Evolutionary conservation across 1,139 yeast species (phyloP).

Genomic region (Suhomyces taliae): DNA sequence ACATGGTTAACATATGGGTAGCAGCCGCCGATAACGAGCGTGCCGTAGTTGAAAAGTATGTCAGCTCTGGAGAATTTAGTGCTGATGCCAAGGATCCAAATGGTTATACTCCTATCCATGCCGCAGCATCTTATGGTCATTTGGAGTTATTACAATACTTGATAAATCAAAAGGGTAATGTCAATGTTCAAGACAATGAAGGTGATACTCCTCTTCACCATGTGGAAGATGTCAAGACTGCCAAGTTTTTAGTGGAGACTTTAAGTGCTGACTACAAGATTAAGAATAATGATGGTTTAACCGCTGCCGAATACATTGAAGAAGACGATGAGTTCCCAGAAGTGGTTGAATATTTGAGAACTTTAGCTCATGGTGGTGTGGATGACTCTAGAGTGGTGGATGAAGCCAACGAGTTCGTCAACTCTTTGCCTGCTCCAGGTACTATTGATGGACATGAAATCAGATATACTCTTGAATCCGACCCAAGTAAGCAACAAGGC

Average conservation of each 20-base stretch:
- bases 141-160: slow-evolving; percentile 61
- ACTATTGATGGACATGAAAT: slow-evolving; percentile 52
- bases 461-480: slow-evolving; percentile 56
- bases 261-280: slow-evolving; percentile 63
- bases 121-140: slow-evolving; percentile 94
- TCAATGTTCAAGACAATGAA: slow-evolving; percentile 78
- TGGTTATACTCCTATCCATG: slow-evolving; percentile 95
- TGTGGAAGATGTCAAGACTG: slow-evolving; percentile 69
- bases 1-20: slow-evolving; percentile 78
- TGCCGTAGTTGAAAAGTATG: slow-evolving; percentile 54
- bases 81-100: slow-evolving; percentile 83
- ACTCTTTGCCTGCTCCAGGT: slow-evolving; percentile 43
- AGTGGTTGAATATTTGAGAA: slow-evolving; percentile 60
- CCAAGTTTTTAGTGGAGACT: slow-evolving; percentile 63
- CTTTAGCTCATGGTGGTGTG: slow-evolving; percentile 41
- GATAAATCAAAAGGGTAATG: slow-evolving; percentile 59
- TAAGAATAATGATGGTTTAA: slow-evolving; percentile 71
- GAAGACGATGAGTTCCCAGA: slow-evolving; percentile 90
- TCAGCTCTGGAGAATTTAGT: slow-evolving; percentile 52
- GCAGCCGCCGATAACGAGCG: slow-evolving; percentile 87
- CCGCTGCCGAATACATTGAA: slow-evolving; percentile 66
- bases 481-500: slow-evolving; percentile 29
- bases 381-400: slow-evolving; percentile 9
- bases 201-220: slow-evolving; percentile 97
- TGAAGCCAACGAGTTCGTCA: slow-evolving; percentile 17